Conservation (phyloP, 1,139 yeast genomes). For the Chernovozyma sophiae-reginae region DNA sequence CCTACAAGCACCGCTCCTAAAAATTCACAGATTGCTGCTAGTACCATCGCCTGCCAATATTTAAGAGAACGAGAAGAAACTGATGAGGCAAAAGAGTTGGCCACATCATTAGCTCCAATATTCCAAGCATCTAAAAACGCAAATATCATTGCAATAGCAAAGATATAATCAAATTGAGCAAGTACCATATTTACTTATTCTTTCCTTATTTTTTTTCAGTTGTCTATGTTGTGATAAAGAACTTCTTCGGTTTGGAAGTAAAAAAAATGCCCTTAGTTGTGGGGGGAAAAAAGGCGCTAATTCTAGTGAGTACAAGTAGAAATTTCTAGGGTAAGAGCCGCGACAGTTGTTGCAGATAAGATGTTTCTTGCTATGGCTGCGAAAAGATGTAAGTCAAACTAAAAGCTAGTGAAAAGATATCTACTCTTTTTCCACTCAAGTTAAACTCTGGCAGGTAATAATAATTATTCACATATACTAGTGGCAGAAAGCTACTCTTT, state of each 20-base stretch:
- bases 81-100: constrained; percentile 75
- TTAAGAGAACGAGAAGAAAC: constrained; percentile 66
- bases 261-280: neutral
- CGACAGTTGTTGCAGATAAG: too few relatives aligned
- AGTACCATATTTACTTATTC: too few relatives aligned
- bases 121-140: constrained; percentile 81
- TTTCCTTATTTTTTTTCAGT: too few relatives aligned
- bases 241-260: neutral
- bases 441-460: too few relatives aligned
- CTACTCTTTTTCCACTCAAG: too few relatives aligned
- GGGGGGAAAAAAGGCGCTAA: neutral
- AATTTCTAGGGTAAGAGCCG: too few relatives aligned
- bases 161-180: constrained; percentile 60
- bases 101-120: constrained; percentile 82
- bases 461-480: too few relatives aligned
- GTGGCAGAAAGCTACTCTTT: too few relatives aligned
- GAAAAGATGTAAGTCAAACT: too few relatives aligned
- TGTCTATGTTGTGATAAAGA: neutral
- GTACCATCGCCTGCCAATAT: constrained; percentile 71
- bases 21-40: constrained; percentile 67
- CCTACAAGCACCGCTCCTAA: constrained; percentile 75
- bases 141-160: constrained; percentile 64
- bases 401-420: too few relatives aligned
- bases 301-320: too few relatives aligned
- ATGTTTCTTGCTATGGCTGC: too few relatives aligned